Conservation (phyloP, 2,329 filamentous ascomycete species). For the Fusarium aywerte region DNA sequence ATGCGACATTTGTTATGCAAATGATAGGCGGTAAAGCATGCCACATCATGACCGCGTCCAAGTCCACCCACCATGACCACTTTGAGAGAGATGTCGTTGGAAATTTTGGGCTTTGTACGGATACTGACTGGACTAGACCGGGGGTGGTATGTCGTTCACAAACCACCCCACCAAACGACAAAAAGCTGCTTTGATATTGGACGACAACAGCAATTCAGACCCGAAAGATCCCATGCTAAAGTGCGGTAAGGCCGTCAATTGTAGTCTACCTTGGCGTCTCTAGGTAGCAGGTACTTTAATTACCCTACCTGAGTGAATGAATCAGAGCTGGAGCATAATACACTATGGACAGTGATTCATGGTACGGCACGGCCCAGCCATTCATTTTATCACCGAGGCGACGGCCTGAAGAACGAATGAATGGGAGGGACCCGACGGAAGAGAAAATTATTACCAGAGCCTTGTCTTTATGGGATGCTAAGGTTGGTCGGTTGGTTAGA, state of each 20-base stretch:
- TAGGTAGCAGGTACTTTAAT: neutral
- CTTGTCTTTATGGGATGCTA: constrained; percentile 13
- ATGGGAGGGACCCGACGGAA: constrained; percentile 6
- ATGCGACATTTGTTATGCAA: constrained; percentile 30
- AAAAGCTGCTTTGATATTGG: constrained; percentile 34
- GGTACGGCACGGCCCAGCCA: constrained; percentile 38
- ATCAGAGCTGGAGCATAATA: neutral
- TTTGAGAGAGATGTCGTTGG: constrained; percentile 19
- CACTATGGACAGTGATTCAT: neutral
- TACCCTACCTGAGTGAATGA: neutral
- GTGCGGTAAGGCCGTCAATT: constrained; percentile 35
- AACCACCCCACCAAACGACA: constrained; percentile 29
- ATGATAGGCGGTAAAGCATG: constrained; percentile 36
- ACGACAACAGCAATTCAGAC: constrained; percentile 24
- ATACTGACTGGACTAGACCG: constrained; percentile 14
- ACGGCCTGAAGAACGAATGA: constrained; percentile 33
- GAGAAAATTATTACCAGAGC: neutral
- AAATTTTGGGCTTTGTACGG: constrained; percentile 12
- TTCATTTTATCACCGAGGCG: constrained; percentile 48
- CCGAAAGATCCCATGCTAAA: constrained; percentile 38
- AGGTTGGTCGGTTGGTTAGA: neutral
- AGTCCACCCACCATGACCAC: constrained; percentile 7
- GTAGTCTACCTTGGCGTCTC: constrained; percentile 29
- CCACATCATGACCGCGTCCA: constrained; percentile 27
- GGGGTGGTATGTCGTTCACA: constrained; percentile 36